A percentile compares a stretch with the other conserved stretches of the same genome.
Conservation (phyloP, 805 yeast species). For the Dipodascopsis uninucleata region DNA sequence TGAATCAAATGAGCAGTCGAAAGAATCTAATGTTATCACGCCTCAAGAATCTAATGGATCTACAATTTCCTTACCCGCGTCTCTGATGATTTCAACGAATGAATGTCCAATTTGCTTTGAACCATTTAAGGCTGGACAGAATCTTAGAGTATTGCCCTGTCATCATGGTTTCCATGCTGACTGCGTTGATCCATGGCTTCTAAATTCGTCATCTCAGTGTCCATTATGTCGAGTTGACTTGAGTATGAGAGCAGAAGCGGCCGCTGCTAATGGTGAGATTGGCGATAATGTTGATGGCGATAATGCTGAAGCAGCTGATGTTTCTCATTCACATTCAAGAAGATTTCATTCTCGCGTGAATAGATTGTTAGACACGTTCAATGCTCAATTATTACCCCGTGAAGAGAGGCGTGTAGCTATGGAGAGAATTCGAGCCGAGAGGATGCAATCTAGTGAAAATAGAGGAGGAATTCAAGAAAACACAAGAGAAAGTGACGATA, state of each 20-base stretch:
- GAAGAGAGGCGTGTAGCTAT: constrained; percentile 32
- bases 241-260: constrained; percentile 18
- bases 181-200: constrained; percentile 82
- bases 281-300: not conserved
- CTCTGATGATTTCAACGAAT: constrained; percentile 31
- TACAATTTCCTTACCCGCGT: constrained; percentile 3
- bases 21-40: too few species aligned
- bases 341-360: constrained; percentile 28
- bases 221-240: constrained; percentile 78
- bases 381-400: constrained; percentile 34
- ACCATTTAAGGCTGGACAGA: constrained; percentile 56
- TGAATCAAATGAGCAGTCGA: too few species aligned
- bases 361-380: constrained; percentile 34
- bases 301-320: not conserved
- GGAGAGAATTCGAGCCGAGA: constrained; percentile 32
- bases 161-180: constrained; percentile 79
- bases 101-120: constrained; percentile 80
- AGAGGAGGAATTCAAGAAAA: constrained; percentile 9
- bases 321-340: not conserved
- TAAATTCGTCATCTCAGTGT: constrained; percentile 70
- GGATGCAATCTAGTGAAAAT: constrained; percentile 25
- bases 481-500: constrained; percentile 2
- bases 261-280: not conserved
- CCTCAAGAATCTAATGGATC: constrained; percentile 1
- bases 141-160: constrained; percentile 65